phyloP scores from a whole-genome alignment of 1,284 basidiomycete genomes.

The Pascua guehoae region DNA sequence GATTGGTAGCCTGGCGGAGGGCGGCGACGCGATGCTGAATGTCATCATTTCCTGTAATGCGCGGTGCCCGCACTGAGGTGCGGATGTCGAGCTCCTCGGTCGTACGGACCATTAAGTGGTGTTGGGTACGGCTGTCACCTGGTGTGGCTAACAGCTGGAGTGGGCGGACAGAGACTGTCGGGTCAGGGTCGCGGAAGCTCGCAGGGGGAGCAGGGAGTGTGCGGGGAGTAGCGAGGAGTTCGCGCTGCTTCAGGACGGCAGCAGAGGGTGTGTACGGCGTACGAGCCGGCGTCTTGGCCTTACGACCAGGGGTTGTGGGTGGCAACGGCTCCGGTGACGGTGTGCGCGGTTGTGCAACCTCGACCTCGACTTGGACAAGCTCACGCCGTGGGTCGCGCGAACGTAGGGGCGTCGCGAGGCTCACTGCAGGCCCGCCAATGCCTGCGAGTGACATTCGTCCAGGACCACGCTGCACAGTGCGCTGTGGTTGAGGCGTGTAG shows the following conservation, averaged over 20 bases:
- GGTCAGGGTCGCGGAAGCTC: not conserved
- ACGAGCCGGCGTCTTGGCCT: not conserved
- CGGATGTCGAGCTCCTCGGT: too few species aligned
- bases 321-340: not conserved
- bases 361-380: not conserved
- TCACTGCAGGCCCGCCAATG: slow-evolving; percentile 18
- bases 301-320: not conserved
- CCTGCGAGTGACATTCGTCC: slow-evolving; percentile 16
- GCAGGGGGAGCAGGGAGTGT: slow-evolving; percentile 23
- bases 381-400: too few species aligned
- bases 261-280: slow-evolving; percentile 1
- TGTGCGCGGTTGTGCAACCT: not conserved
- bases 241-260: slow-evolving; percentile 3
- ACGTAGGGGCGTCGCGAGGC: slow-evolving; percentile 6
- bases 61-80: too few species aligned
- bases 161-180: not conserved
- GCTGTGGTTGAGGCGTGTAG: slow-evolving; percentile 36
- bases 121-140: too few species aligned
- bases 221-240: slow-evolving; percentile 36
- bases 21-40: slow-evolving; percentile 30
- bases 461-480: slow-evolving; percentile 11
- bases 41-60: slow-evolving; percentile 17
- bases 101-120: too few species aligned
- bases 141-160: too few species aligned
- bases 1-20: slow-evolving; percentile 13